phyloP scores from a whole-genome alignment of 139 green algal species.

The Picochlorum costavermella region DNA sequence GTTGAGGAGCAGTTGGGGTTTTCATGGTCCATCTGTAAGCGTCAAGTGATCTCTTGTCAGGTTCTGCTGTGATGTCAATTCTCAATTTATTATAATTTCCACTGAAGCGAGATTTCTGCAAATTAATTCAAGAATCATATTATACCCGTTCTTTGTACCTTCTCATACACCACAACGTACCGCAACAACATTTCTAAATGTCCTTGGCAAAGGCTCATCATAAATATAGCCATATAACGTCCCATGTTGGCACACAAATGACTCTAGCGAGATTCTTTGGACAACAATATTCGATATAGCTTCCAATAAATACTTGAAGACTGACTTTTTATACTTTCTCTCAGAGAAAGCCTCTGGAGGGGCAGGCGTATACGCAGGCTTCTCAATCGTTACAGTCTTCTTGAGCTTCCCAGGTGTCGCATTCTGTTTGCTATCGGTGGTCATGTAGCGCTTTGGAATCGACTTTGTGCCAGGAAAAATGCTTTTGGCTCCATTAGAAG shows the following conservation, averaged over 20 bases:
- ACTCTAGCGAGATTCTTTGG: constrained; percentile 17
- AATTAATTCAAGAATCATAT: neutral
- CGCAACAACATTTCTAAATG: constrained; percentile 20
- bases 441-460: too few relatives aligned
- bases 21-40: constrained; percentile 64
- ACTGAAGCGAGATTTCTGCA: constrained; percentile 32
- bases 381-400: neutral
- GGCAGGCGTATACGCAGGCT: constrained; percentile 26
- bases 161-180: neutral
- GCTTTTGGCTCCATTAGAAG: too few relatives aligned
- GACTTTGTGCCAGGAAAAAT: too few relatives aligned
- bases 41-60: constrained; percentile 37
- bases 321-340: neutral
- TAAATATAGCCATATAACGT: constrained; percentile 21
- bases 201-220: constrained; percentile 27
- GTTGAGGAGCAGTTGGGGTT: constrained; percentile 37
- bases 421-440: neutral
- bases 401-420: neutral
- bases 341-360: constrained; percentile 23
- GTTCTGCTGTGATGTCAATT: constrained; percentile 42
- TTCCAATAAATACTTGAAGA: neutral
- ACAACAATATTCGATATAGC: neutral
- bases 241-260: constrained; percentile 11
- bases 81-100: constrained; percentile 46
- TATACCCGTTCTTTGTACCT: too few relatives aligned